Percentiles rank a stretch among this genome's conserved stretches.
Evolutionary conservation across 805 yeast species (phyloP).

Genomic region (Spathaspora boniae): DNA sequence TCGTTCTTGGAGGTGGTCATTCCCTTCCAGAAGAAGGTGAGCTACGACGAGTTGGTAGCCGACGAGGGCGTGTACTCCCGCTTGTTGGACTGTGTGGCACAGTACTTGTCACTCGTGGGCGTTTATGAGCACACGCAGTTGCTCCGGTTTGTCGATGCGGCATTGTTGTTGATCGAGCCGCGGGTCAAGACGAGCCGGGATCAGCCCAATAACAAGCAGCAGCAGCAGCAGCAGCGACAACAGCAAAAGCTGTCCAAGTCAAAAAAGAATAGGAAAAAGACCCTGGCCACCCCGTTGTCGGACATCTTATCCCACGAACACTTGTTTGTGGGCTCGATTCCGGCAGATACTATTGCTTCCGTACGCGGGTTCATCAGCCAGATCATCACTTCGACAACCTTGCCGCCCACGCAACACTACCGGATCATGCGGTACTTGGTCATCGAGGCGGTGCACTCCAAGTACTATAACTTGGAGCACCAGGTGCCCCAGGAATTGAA

Average conservation of each 20-base stretch:
- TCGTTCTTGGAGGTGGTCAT: slow-evolving; percentile 55
- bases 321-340: slow-evolving; percentile 44
- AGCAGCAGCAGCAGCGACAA: slow-evolving; percentile 6
- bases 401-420: slow-evolving; percentile 64
- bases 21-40: slow-evolving; percentile 44
- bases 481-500: slow-evolving; percentile 31
- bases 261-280: slow-evolving; percentile 40
- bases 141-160: slow-evolving; percentile 55
- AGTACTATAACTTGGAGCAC: slow-evolving; percentile 19
- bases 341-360: slow-evolving; percentile 27
- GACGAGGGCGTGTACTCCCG: slow-evolving; percentile 42
- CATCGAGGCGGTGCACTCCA: slow-evolving; percentile 32
- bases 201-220: slow-evolving; percentile 6
- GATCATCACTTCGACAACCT: slow-evolving; percentile 44
- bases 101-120: slow-evolving; percentile 32
- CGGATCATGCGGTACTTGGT: slow-evolving; percentile 44
- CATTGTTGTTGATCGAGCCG: slow-evolving; percentile 42
- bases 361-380: slow-evolving; percentile 47
- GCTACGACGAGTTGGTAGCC: slow-evolving; percentile 27
- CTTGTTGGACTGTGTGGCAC: slow-evolving; percentile 22
- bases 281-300: slow-evolving; percentile 50
- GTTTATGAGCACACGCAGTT: slow-evolving; percentile 49
- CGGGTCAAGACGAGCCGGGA: slow-evolving; percentile 16
- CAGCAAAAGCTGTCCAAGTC: slow-evolving; percentile 4
- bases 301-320: slow-evolving; percentile 67